These are phyloP conservation scores for Lactarius evosmus DNA, from an alignment of 768 basidiomycete species.

Conservation along the genomic window DNA sequence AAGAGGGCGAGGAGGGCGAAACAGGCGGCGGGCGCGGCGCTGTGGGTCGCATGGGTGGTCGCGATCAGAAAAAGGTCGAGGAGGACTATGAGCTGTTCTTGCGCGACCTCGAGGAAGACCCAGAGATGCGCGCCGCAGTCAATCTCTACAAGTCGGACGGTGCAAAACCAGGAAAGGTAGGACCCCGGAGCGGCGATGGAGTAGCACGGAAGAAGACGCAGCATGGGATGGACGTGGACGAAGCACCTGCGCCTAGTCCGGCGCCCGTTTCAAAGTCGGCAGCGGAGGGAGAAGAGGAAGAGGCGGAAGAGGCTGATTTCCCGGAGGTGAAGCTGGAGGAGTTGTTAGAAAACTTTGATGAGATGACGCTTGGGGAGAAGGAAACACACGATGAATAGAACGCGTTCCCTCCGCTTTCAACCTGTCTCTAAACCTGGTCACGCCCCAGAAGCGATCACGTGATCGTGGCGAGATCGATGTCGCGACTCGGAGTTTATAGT, in stretches of 20 bases:
- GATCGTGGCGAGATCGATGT: not conserved
- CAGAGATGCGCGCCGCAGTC: constrained; percentile 80
- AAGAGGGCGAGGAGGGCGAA: constrained; percentile 83
- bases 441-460: constrained; percentile 10
- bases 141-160: constrained; percentile 73
- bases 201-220: constrained; percentile 45
- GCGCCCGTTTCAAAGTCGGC: constrained; percentile 32
- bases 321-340: constrained; percentile 84
- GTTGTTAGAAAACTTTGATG: constrained; percentile 87
- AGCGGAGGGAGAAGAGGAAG: constrained; percentile 41
- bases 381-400: constrained; percentile 28
- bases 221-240: constrained; percentile 71
- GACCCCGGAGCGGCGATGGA: constrained; percentile 37
- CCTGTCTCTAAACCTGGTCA: no score
- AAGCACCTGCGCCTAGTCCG: constrained; percentile 34
- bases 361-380: constrained; percentile 67
- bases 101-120: constrained; percentile 91
- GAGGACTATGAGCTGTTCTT: constrained; percentile 97
- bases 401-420: not conserved
- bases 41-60: constrained; percentile 85
- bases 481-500: not conserved
- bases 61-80: constrained; percentile 90
- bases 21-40: constrained; percentile 75
- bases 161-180: constrained; percentile 45
- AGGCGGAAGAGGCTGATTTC: constrained; percentile 75